Base-by-base conservation (phyloP, 805 yeast genomes). In the Yarrowia keelungensis region DNA sequence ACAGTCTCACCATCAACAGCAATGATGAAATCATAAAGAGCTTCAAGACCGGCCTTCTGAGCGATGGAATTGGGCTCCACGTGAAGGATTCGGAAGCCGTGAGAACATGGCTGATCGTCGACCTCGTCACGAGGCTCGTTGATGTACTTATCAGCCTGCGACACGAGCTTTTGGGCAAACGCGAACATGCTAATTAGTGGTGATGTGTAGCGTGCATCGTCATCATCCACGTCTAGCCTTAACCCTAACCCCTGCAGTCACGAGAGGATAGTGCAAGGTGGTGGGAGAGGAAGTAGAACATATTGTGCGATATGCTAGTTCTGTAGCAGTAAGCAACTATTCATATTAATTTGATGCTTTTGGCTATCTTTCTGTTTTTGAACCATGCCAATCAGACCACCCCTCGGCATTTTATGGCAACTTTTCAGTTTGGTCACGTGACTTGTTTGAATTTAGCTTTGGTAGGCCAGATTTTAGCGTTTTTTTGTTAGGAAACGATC, bases 21-120 rank as follows among this genome's bases (percentile, higher is more conserved):
- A n/a, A 92, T 83, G 43, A 94, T 86, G 76, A 84, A 94, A 76
- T 94, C 99, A 75, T 94, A 95, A 86, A 91, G 89, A 10, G 95
- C 83, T 77, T 92, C 96, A 38, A 95, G 76, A 2, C 89, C 90
- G 32, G 82, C 79, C 38, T 79, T 81, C 8, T 78, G 77, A 15
- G 85, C 89, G 14, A 79, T 78, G 0, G 89, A 85, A 67, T 77
- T 79, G 41, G 78, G 76, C 45, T 78, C 80, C 2, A 86, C 85
- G 36, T 81, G 79, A 1, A 89, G 73, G 1, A 90, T 85, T 46
- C 93, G 81, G 64, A 89, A 81, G 0, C 93, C 95, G 14, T 62
- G 67, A 11, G 67, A 62, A 4, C 65, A 32, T 75, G 79, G 71
- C 66, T 71, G 69, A 43, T 69, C 67, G 39, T 69, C 62, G 39